phyloP scores from a whole-genome alignment of 2,329 filamentous ascomycete genomes.

The Fusarium tricinctum region DNA sequence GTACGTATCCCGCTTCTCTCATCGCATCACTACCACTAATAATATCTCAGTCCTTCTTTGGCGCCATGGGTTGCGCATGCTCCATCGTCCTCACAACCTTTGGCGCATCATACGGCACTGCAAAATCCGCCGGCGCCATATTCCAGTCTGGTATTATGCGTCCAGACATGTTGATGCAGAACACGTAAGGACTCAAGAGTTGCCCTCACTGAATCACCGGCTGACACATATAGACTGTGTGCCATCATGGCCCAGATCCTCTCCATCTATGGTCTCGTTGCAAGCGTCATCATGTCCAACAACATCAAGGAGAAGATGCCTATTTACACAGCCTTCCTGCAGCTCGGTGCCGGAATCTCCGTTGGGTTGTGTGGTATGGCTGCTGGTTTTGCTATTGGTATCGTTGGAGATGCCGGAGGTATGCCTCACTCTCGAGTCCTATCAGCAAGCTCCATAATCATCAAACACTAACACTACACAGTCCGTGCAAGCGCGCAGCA shows the following conservation, averaged over 20 bases:
- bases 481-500: conserved; percentile 63
- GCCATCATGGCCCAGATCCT: conserved; percentile 64
- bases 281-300: conserved; percentile 61
- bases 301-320: conserved; percentile 59
- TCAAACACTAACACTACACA: conserved; percentile 35
- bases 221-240: conserved; percentile 53
- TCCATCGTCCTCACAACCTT: conserved; percentile 68
- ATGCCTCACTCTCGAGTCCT: background rate
- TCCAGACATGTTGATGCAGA: conserved; percentile 61
- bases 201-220: background rate
- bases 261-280: conserved; percentile 63
- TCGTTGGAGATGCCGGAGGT: conserved; percentile 62
- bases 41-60: conserved; percentile 57
- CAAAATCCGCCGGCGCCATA: conserved; percentile 60
- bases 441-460: background rate
- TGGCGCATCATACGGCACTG: conserved; percentile 62
- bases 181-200: conserved; percentile 49
- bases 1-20: conserved; percentile 51
- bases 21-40: background rate
- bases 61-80: conserved; percentile 58
- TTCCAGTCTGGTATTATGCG: conserved; percentile 61
- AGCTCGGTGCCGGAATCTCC: conserved; percentile 60
- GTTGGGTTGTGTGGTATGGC: conserved; percentile 62
- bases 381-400: conserved; percentile 63
- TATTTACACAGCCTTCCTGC: conserved; percentile 59